These are phyloP conservation scores for Wolfiporia cocos DNA, from an alignment of 1,284 basidiomycete genomes.

Conservation along the genomic window DNA sequence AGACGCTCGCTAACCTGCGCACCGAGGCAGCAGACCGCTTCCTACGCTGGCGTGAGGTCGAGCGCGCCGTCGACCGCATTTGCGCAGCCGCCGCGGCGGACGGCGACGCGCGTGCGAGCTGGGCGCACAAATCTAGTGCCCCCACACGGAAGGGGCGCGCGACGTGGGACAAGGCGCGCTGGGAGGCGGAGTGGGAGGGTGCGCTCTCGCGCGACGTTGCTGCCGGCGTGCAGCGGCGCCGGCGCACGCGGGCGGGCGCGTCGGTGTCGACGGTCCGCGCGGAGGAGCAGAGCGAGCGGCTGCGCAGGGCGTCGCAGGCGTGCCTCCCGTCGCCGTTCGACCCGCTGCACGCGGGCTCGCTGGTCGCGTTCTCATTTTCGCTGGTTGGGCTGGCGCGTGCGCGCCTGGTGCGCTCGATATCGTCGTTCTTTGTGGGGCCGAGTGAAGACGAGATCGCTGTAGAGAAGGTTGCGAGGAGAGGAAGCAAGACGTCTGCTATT, in stretches of 20 bases:
- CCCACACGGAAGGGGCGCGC: too few species aligned
- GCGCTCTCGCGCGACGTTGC: constrained; percentile 54
- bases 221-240: constrained; percentile 16
- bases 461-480: not conserved
- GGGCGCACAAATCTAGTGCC: not conserved
- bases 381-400: constrained; percentile 30
- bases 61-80: constrained; percentile 36
- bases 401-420: constrained; percentile 14
- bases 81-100: constrained; percentile 6
- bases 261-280: constrained; percentile 10
- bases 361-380: constrained; percentile 41
- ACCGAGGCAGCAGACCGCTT: constrained; percentile 65
- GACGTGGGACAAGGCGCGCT: constrained; percentile 48
- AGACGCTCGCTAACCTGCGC: constrained; percentile 47
- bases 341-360: constrained; percentile 42
- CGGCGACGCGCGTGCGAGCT: constrained; percentile 12
- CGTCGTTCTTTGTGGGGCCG: not conserved
- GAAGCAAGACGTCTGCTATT: constrained; percentile 10
- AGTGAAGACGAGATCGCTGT: not conserved
- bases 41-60: constrained; percentile 63
- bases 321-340: constrained; percentile 28
- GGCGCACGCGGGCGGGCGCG: constrained; percentile 8
- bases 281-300: not conserved
- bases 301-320: constrained; percentile 9
- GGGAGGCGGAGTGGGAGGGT: constrained; percentile 60